phyloP scores from a whole-genome alignment of 768 basidiomycete genomes.

The Psilocybe cyanescens region DNA sequence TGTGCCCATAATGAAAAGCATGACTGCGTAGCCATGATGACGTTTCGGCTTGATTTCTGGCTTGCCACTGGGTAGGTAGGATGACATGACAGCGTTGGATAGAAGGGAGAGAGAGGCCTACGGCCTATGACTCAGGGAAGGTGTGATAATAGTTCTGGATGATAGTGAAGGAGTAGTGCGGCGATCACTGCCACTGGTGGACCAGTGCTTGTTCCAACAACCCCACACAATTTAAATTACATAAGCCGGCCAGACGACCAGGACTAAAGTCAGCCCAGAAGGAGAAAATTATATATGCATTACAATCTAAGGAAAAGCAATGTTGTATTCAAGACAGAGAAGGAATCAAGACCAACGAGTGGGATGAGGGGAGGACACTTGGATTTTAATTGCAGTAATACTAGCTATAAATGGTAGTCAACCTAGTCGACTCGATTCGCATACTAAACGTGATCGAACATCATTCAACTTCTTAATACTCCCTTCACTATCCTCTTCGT shows the following conservation, averaged over 20 bases:
- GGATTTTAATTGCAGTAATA: neutral
- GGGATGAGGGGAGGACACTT: neutral
- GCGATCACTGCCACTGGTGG: neutral
- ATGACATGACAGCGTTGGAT: slow-evolving; percentile 31
- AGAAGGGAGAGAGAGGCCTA: slow-evolving; percentile 12
- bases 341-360: no score
- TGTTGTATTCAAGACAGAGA: neutral
- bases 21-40: slow-evolving; percentile 79
- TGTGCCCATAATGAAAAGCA: slow-evolving; percentile 89
- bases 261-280: no score
- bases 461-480: slow-evolving; percentile 3
- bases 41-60: slow-evolving; percentile 67
- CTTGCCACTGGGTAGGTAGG: slow-evolving; percentile 47
- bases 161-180: neutral
- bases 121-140: slow-evolving; percentile 5
- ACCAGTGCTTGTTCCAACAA: neutral
- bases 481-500: slow-evolving; percentile 3
- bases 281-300: neutral
- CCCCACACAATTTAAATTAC: slow-evolving; percentile 6
- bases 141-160: neutral
- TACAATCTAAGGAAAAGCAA: neutral
- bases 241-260: slow-evolving; percentile 2
- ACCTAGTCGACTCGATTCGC: neutral
- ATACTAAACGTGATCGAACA: slow-evolving; percentile 4
- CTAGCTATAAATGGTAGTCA: slow-evolving; percentile 7